Base-by-base conservation (phyloP, 2,329 filamentous ascomycete genomes). In the Phaeosphaeria sp. region DNA sequence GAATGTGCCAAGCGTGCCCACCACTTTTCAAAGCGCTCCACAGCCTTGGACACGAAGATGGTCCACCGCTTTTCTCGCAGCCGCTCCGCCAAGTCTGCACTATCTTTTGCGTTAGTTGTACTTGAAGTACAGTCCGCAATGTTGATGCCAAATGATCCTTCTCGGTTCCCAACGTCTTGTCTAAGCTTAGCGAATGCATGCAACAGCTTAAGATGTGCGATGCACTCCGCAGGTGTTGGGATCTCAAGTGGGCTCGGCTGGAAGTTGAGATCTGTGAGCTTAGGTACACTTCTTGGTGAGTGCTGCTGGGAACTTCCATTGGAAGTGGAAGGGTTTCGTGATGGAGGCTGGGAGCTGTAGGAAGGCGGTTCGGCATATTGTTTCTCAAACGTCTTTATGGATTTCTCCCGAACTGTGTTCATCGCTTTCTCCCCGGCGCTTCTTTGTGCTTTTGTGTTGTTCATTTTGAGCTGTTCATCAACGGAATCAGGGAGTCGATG, bases 61-160 rank as follows among this genome's bases (percentile, higher is more conserved):
- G 85, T 84, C 91, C 91, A 93, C 70, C 90, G 80, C 79, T 92
- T 92, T 77, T 92, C 90, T 15, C 87, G 81, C 27, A 91, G 78
- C 49, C 81, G 80, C 52, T 84, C 83, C 15, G 87, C 76, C 6
- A 63, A 61, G 20, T 67, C 49, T 17, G 50, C 22, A 36, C 15
- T 13, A 13, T 13, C 30, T 36, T 7, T 7, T 3, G 11, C 3
- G 11, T 36, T 13, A 7, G 30, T 36, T 13, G 11, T 13, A 36
- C 11, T 15, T 25, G 27, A 15, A 11, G 22, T 49, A 2, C 21
- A 17, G 11, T 61, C 55, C 20, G 47, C 56, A n/a, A 57, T 27
- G 7, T 44, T 42, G 49, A 93, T 81, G 2, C 84, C 85, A 76
- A 88, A 93, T 1, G 93, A 78, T 0, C 88, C 87, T 65, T 92